Evolutionary conservation across 495 filamentous ascomycete genomes (phyloP).

Genomic region (Penicillium riverlandense): DNA sequence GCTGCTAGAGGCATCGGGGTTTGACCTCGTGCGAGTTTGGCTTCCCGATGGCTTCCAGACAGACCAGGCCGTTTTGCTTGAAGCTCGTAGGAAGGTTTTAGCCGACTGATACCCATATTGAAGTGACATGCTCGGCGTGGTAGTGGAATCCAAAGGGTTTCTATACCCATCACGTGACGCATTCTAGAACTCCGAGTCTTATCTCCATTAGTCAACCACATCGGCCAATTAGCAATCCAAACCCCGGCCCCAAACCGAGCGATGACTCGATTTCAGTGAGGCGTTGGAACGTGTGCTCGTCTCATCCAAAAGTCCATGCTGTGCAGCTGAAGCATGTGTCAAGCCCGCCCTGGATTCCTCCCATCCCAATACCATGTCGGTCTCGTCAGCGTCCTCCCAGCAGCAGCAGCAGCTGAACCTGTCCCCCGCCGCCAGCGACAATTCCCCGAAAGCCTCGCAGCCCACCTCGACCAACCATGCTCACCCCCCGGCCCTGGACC

Average conservation of each 20-base stretch:
- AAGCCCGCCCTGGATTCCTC: not conserved
- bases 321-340: slow-evolving; percentile 3
- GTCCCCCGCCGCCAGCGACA: slow-evolving; percentile 10
- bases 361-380: slow-evolving; percentile 21
- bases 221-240: not conserved
- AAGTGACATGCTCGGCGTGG: too few species aligned
- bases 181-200: too few species aligned
- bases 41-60: slow-evolving; percentile 6
- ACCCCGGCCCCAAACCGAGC: not conserved
- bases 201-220: not conserved
- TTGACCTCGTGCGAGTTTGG: slow-evolving; percentile 46
- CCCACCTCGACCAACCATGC: slow-evolving; percentile 10
- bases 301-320: not conserved
- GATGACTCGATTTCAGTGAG: too few species aligned
- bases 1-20: slow-evolving; percentile 39
- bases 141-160: too few species aligned
- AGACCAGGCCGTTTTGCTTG: slow-evolving; percentile 8
- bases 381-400: slow-evolving; percentile 18
- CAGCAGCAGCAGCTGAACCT: slow-evolving; percentile 7
- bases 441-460: slow-evolving; percentile 11
- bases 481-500: slow-evolving; percentile 6
- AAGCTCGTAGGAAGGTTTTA: slow-evolving; percentile 1
- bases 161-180: too few species aligned
- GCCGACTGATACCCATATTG: not conserved
- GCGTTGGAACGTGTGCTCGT: not conserved